Evolutionary conservation across 345 rosid genomes (phyloP).

Genomic region (Ricinus communis): DNA sequence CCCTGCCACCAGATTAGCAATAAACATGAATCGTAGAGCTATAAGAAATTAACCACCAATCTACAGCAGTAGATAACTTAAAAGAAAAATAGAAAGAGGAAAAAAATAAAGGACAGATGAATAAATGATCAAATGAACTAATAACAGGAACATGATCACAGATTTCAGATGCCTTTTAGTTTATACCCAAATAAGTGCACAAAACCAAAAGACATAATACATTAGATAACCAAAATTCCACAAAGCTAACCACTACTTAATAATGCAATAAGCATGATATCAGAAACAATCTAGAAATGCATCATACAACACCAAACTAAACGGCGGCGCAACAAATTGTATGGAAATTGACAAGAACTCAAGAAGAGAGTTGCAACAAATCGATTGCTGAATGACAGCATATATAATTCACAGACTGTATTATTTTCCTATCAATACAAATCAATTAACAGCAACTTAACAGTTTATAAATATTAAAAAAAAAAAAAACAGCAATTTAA

Average conservation of each 20-base stretch:
- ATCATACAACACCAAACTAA: not conserved
- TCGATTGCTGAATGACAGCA: not conserved
- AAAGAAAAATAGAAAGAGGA: too few relatives aligned
- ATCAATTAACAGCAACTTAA: not conserved
- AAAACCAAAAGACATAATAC: not conserved
- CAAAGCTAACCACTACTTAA: not conserved
- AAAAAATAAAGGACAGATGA: not conserved
- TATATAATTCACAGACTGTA: not conserved
- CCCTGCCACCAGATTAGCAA: not conserved
- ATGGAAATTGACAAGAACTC: not conserved
- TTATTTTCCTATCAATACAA: constrained; percentile 12
- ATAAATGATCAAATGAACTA: not conserved
- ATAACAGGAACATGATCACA: not conserved
- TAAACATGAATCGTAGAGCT: not conserved
- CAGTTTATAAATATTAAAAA: too few relatives aligned
- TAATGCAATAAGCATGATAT: not conserved
- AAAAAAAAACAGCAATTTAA: too few relatives aligned
- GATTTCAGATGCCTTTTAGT: too few relatives aligned
- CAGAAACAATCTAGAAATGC: not conserved
- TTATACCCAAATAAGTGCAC: not conserved
- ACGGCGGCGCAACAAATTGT: not conserved
- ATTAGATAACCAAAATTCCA: not conserved
- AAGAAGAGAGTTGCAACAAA: not conserved
- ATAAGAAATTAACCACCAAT: not conserved
- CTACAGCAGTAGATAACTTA: not conserved